Base-by-base conservation (phyloP, 345 rosid species). In the Geranium brycei region DNA sequence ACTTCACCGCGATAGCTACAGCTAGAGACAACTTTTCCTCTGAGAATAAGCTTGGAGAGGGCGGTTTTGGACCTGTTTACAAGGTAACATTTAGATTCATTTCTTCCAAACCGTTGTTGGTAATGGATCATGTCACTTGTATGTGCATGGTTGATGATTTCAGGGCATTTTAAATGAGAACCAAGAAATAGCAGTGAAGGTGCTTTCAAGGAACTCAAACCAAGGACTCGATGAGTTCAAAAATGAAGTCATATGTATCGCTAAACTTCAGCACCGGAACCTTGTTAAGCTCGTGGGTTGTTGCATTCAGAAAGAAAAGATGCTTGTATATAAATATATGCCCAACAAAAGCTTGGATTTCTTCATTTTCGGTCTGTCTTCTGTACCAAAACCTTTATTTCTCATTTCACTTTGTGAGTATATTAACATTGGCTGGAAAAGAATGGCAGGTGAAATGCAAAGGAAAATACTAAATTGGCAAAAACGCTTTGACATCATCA, bases 181-280 rank as follows among this genome's bases (percentile, higher is more conserved):
- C 19, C 68, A 67, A 67, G 81, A 75, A 41, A 64, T 78, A 64
- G 79, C 81, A 31, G 78, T 78, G 41, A 78, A 78, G 64, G 66
- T 76, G 64, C 75, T 78, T 28, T 72, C 81, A 0, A 78, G 62
- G 60, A 31, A 64, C 58, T 78, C 79, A 18, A 59, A 31, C 10
- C 61, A 59, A 19, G 61, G 61, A 59, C 28, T 59, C 14, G 0
- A 59, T 4, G 61, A 75, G 19, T 75, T 75, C 69, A 75, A 57
- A 57, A 75, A 71, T 62, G 78, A 75, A 66, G 78, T 75, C 31
- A 64, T 63, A 14, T 64, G 59, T 41, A 71, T 75, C 19, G 74
- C 74, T 0, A 75, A 70, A 55, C 78, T 70, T 47, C 78, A 75
- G 59, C 78, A 75, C 19, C 32, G 75, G 38, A 75, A 75, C 38